Base-by-base conservation (phyloP, 2,329 filamentous ascomycete species). In the Trichoderma brevicompactum region DNA sequence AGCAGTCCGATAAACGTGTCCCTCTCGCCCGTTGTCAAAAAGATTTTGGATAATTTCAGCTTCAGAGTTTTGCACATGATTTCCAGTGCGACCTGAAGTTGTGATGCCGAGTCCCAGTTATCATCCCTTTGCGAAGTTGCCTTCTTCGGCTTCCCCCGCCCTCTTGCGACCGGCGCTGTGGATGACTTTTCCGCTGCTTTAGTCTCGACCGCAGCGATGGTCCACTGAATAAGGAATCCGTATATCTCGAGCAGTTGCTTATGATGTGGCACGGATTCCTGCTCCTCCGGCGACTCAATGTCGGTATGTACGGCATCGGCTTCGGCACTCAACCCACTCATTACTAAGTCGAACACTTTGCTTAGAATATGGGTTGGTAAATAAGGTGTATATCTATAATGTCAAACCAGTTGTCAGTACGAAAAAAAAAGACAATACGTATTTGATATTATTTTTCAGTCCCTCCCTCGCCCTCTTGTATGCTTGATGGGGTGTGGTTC, bases 41-140 rank as follows among this genome's bases (percentile, higher is more conserved):
- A 99, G 67, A 99, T 94, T 74, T 92, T 93, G 71, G 90, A 87
- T 56, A 99, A 83, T 80, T 97, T 97, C 74, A 97, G 81, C 78
- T 93, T 96, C 78, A 99, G 83, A 55, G 97, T 93, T 77, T 96
- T 97, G 81, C 92, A 94, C 92, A 99, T 98, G 36, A 89, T 89
- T 72, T 97, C 94, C 68, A 99, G 85, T 1, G 94, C 93, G 10
- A 87, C 88, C 77, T 97, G 92, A 32, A 99, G 83, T 77, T 99
- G 95, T 2, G 87, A 81, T 2, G 92, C 90, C 66, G 94, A 94
- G 78, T 99, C 95, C 94, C 94, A 98, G 63, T 79, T 85, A 58
- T 87, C 89, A 68, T 96, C 92, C 74, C 91, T 94, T n/a, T 85
- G 34, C 6, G 65, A 50, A 7, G 50, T 87, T n/a, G 87, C 80